These are phyloP conservation scores for Volvox africanus DNA, from an alignment of 139 green algal species.

Conservation along the genomic window DNA sequence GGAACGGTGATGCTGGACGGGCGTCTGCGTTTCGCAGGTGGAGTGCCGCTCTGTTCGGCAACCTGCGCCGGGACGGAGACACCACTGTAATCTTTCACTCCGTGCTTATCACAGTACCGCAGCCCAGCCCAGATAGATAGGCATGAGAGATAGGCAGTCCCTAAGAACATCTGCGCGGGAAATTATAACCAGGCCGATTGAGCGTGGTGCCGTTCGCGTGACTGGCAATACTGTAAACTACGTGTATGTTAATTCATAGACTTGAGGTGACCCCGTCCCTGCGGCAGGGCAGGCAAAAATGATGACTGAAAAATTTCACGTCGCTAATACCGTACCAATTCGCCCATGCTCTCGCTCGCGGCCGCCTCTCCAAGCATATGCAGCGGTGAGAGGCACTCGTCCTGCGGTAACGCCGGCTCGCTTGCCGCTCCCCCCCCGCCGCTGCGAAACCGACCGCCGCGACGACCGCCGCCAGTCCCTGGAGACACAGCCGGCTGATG, in stretches of 20 bases:
- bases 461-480: not conserved
- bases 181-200: too few species aligned
- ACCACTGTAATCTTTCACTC: too few species aligned
- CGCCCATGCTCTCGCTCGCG: conserved; percentile 5
- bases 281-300: too few species aligned
- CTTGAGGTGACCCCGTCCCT: too few species aligned
- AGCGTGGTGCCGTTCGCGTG: too few species aligned
- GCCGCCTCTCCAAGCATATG: conserved; percentile 56
- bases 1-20: conserved; percentile 30
- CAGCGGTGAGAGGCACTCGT: conserved; percentile 53
- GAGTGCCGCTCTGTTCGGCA: not conserved
- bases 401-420: conserved; percentile 3
- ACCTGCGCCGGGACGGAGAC: not conserved
- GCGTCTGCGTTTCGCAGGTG: conserved; percentile 33
- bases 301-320: too few species aligned
- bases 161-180: too few species aligned
- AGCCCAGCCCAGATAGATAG: too few species aligned
- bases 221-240: too few species aligned
- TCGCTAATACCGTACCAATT: not conserved
- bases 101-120: too few species aligned
- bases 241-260: too few species aligned
- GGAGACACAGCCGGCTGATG: conserved; percentile 1
- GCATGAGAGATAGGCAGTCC: too few species aligned
- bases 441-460: not conserved
- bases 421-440: not conserved